Conservation (phyloP, 345 rosid genomes). For the Hibiscus trionum region DNA sequence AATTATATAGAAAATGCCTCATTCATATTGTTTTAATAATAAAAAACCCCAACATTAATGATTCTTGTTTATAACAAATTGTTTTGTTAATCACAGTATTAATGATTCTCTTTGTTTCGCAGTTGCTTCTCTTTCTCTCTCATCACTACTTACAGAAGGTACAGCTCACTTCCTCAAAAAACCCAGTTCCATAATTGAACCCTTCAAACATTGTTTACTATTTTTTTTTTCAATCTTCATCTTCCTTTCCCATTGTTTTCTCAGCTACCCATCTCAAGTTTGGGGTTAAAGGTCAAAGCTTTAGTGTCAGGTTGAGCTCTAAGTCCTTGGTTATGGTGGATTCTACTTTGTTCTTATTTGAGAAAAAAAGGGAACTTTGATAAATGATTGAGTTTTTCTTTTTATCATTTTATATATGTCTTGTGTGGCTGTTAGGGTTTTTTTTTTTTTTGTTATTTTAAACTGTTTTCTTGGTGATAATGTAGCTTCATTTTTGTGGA, state of each 20-base stretch:
- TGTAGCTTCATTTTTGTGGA: slow-evolving; percentile 18
- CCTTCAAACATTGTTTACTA: not conserved
- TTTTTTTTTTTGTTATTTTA: not conserved
- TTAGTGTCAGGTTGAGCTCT: slow-evolving; percentile 1
- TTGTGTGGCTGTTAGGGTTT: not conserved
- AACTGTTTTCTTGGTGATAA: slow-evolving; percentile 15
- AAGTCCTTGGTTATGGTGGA: not conserved
- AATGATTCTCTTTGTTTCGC: not conserved
- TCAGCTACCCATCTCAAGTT: slow-evolving; percentile 2
- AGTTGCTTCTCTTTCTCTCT: not conserved
- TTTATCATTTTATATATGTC: not conserved
- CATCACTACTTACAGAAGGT: not conserved
- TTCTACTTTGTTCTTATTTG: not conserved
- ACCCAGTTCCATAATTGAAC: not conserved
- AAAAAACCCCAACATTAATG: not conserved
- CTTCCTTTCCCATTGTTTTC: not conserved
- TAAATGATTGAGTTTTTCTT: not conserved
- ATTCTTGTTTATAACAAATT: not conserved
- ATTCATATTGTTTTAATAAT: not conserved
- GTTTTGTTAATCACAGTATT: not conserved
- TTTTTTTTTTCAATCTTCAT: too few relatives aligned
- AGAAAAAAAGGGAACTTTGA: not conserved
- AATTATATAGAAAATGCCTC: not conserved
- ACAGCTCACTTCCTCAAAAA: not conserved
- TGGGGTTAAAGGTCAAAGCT: not conserved